A percentile compares a stretch with the other conserved stretches of the same genome.
These are phyloP conservation scores for Physaria fendleri DNA, from an alignment of 345 rosid genomes.

Conservation along the genomic window DNA sequence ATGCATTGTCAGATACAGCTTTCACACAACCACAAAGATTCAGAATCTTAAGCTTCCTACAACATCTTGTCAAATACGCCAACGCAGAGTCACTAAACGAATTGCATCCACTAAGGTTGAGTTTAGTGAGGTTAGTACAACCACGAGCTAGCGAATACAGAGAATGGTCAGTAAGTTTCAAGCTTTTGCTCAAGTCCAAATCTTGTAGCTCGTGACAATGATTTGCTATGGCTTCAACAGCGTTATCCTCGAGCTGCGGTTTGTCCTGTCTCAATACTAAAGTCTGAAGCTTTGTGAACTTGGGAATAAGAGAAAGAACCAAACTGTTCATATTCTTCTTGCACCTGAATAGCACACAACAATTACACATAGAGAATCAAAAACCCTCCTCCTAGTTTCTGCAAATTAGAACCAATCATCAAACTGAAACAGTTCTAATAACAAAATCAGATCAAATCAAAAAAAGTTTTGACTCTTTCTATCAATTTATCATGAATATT, in stretches of 20 bases:
- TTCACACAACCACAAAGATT: conserved; percentile 91
- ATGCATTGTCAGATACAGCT: conserved; percentile 71
- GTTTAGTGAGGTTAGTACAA: conserved; percentile 70
- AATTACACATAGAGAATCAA: neutral
- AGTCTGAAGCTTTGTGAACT: conserved; percentile 63
- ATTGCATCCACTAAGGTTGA: conserved; percentile 90
- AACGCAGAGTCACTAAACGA: conserved; percentile 63
- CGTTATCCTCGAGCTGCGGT: conserved; percentile 79
- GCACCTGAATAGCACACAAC: conserved; percentile 51
- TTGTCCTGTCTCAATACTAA: conserved; percentile 78
- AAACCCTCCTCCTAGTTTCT: neutral
- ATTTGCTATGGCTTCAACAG: conserved; percentile 72
- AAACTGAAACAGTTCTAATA: neutral
- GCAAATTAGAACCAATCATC: neutral
- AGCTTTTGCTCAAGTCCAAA: conserved; percentile 96
- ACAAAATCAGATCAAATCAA: neutral
- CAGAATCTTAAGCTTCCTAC: conserved; percentile 53
- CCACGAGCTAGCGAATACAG: conserved; percentile 73
- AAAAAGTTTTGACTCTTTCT: neutral
- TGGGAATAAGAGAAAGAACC: conserved; percentile 78
- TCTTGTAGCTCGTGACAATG: conserved; percentile 76
- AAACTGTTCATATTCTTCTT: conserved; percentile 72
- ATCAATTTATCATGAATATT: neutral
- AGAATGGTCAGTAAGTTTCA: conserved; percentile 66
- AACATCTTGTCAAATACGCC: conserved; percentile 49